Percentiles rank a stretch among this genome's conserved stretches.
Evolutionary conservation across 176 grass and related monocot species (phyloP).

Genomic region (Phragmites australis): DNA sequence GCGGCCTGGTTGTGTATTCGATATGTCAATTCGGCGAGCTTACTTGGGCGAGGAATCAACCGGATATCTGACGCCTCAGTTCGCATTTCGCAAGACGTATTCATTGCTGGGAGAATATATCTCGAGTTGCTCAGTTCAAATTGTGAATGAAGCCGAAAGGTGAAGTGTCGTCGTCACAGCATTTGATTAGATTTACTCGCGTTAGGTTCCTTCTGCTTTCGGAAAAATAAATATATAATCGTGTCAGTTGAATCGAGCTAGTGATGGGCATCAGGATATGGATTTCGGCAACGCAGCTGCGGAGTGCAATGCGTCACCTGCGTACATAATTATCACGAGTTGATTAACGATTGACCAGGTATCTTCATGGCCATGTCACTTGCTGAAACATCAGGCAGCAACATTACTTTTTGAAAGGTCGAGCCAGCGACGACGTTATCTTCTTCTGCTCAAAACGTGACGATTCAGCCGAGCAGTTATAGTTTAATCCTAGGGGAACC

Average conservation of each 20-base stretch:
- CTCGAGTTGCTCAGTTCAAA: background rate
- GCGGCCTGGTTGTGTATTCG: background rate
- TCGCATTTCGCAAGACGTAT: background rate
- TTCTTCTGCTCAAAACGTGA: background rate
- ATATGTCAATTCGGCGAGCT: background rate
- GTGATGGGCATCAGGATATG: background rate
- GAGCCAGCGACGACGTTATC: background rate
- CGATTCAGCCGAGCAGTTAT: background rate
- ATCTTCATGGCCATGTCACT: background rate
- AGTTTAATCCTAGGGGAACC: background rate
- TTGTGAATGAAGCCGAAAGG: background rate
- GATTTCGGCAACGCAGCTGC: background rate
- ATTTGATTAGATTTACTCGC: background rate
- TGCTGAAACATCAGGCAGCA: background rate
- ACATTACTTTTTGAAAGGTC: no score
- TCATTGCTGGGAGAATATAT: background rate
- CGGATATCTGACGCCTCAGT: background rate
- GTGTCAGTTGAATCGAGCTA: background rate
- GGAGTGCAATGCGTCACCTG: background rate
- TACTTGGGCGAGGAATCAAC: background rate
- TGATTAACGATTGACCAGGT: conserved; percentile 23
- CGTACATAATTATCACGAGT: background rate
- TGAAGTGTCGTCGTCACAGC: background rate
- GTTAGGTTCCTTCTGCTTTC: background rate
- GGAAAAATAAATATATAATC: background rate